Evolutionary conservation across 768 basidiomycete genomes (phyloP), one percentile per base, ranked within the genome.

Genomic region (Auricularia sp.): DNA sequence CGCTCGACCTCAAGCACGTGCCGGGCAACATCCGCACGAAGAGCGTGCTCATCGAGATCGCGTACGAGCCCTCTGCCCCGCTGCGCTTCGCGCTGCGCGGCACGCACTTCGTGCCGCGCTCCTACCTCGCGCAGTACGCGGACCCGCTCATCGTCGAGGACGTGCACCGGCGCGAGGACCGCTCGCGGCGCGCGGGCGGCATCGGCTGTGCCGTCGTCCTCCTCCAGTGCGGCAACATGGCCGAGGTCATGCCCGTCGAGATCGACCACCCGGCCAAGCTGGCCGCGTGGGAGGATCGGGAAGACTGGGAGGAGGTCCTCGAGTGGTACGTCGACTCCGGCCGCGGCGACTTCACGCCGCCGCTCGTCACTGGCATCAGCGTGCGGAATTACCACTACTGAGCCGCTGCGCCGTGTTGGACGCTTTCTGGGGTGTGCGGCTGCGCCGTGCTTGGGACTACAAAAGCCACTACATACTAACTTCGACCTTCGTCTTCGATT

Each of bases 241-340:
- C 84, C 71, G 89, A 92, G 70, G 89, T 92, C 68, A 89, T 92
- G 86, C 90, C 90, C 37, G 88, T 92, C 67, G 90, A 92, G 72
- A 87, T 67, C 56, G 56, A 59, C 56, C 21, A 59, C 29, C 56
- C 56, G 56, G 13, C 56, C 16, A 24, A 14, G 13, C 18, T 59
- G 16, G 18, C 24, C 10, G 56, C 56, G 29, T 59, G 56, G 56
- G 56, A 59, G 34, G 29, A 4, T 7, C 24, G 56, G 24, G 56
- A 59, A 59, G 56, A 59, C 24, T 59, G 56, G 56, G 56, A 59
- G 56, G 56, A 51, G 47, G 47, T 51, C 47, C 47, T 51, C 47
- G 47, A 51, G 47, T 51, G 47, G 47, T 51, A 51, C 47, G 47
- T 51, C 47, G 18, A 6, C 47, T 51, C 47, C 11, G 47, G 47